Evolutionary conservation across 2,329 filamentous ascomycete species (phyloP), one percentile per base, ranked within the genome.

Genomic region (Fusarium tricinctum): DNA sequence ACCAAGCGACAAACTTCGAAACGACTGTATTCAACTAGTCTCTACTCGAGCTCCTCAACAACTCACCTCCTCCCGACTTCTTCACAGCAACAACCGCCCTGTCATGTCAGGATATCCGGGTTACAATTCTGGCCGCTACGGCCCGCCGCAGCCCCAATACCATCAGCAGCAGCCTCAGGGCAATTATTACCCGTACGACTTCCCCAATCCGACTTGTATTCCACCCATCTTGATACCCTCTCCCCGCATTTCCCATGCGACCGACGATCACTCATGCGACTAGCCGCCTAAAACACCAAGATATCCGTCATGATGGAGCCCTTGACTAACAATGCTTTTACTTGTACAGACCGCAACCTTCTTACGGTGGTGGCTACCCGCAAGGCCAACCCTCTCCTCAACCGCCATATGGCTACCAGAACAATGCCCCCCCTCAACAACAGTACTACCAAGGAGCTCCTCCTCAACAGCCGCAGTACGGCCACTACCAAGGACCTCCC

Each of bases 61-160:
- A 42, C n/a, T 40, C 28, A 32, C 45, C 50, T 22, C 35, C 15
- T 38, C 48, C 60, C 47, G 28, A 26, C 43, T n/a, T 45, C 22
- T 35, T 30, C 43, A 30, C 35, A 49, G 38, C 43, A 33, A 45
- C 19, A 39, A 32, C 47, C 40, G 42, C 46, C 66, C 64, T 46
- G 72, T 68, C 63, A 91, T 91, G 89, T 89, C 89, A 70, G 88
- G 87, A 74, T 91, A 89, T 76, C 87, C 86, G 69, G 80, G 81
- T 47, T 88, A 89, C 74, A 80, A 83, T 60, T 81, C 81, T 76
- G 84, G 84, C 66, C 80, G 81, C 76, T 83, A 76, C 64, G 76
- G 77, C 57, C 74, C 69, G 33, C 77, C 75, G 51, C 75, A 74
- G 57, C 77, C 73, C 55, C 77, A 77, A 63, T 77, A 79, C 60